Percentiles rank a stretch among this genome's conserved stretches.
Conservation (phyloP, 2,329 filamentous ascomycete species). For the Claviceps sp. region DNA sequence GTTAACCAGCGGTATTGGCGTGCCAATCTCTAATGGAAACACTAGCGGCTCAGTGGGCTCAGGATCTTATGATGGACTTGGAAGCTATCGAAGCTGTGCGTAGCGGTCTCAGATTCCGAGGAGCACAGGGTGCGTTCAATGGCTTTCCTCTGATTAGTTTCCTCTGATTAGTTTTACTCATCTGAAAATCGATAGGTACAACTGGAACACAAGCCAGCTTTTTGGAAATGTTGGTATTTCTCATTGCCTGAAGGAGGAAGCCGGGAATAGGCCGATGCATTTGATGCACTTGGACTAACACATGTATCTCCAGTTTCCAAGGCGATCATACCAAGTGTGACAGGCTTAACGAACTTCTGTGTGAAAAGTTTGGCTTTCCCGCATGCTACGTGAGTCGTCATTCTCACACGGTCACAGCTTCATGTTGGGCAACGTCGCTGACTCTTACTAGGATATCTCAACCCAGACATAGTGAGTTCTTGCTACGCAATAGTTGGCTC, state of each 20-base stretch:
- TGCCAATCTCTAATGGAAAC: not conserved
- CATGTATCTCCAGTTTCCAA: slow-evolving; percentile 21
- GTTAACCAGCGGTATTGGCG: slow-evolving; percentile 13
- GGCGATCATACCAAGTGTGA: slow-evolving; percentile 36
- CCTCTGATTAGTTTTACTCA: too few species aligned
- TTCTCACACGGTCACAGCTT: slow-evolving; percentile 44
- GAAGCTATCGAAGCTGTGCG: slow-evolving; percentile 57
- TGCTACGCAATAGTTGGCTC: not conserved
- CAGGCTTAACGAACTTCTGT: slow-evolving; percentile 40
- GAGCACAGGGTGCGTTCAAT: slow-evolving; percentile 31
- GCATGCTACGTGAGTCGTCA: slow-evolving; percentile 31
- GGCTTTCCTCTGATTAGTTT: not conserved
- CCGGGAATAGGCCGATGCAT: not conserved
- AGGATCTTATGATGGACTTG: slow-evolving; percentile 52
- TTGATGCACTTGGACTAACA: not conserved
- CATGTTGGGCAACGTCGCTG: not conserved
- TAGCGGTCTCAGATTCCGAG: slow-evolving; percentile 59
- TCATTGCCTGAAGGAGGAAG: slow-evolving; percentile 1
- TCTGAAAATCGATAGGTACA: slow-evolving; percentile 47
- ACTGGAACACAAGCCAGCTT: slow-evolving; percentile 72
- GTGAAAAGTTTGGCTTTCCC: slow-evolving; percentile 41
- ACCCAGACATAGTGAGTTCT: slow-evolving; percentile 41
- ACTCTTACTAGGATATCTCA: slow-evolving; percentile 29
- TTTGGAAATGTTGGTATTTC: slow-evolving; percentile 17
- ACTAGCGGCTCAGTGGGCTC: slow-evolving; percentile 51